Percentiles rank a stretch among this genome's conserved stretches.
phyloP scores from a whole-genome alignment of 768 basidiomycete species.

The Boletales sp. region DNA sequence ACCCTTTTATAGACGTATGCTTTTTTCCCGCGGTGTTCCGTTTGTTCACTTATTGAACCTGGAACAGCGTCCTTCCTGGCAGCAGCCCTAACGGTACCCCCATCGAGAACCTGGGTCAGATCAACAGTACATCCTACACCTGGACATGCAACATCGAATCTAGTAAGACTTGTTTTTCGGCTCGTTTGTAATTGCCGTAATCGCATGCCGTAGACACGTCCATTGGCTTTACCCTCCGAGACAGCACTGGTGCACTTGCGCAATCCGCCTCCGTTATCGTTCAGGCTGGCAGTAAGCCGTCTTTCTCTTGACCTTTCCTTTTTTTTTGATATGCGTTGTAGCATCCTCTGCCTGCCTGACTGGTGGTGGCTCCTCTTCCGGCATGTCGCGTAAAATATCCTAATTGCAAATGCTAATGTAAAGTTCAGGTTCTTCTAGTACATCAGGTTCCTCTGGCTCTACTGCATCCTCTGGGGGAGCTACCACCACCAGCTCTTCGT shows the following conservation, averaged over 20 bases:
- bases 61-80: conserved; percentile 53
- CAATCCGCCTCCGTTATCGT: conserved; percentile 56
- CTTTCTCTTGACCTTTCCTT: conserved; percentile 12
- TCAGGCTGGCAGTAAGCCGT: conserved; percentile 45
- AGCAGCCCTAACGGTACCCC: conserved; percentile 40
- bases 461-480: neutral
- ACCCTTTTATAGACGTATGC: conserved; percentile 37
- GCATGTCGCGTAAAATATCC: conserved; percentile 7
- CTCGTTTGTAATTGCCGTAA: neutral
- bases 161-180: conserved; percentile 29
- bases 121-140: conserved; percentile 39
- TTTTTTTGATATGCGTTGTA: too few species aligned
- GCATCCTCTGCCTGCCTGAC: conserved; percentile 30
- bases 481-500: conserved; percentile 12
- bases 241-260: conserved; percentile 47
- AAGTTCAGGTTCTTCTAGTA: conserved; percentile 16
- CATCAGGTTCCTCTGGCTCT: neutral
- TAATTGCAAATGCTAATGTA: conserved; percentile 14
- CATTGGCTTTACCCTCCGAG: conserved; percentile 60
- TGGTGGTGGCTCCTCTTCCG: conserved; percentile 4
- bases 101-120: conserved; percentile 44
- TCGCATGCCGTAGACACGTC: conserved; percentile 35
- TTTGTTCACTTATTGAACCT: neutral
- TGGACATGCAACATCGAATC: conserved; percentile 53
- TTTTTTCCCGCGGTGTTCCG: neutral